Percentiles rank a stretch among this genome's conserved stretches.
phyloP scores from a whole-genome alignment of 2,329 filamentous ascomycete species.

The Colletotrichum sp. region DNA sequence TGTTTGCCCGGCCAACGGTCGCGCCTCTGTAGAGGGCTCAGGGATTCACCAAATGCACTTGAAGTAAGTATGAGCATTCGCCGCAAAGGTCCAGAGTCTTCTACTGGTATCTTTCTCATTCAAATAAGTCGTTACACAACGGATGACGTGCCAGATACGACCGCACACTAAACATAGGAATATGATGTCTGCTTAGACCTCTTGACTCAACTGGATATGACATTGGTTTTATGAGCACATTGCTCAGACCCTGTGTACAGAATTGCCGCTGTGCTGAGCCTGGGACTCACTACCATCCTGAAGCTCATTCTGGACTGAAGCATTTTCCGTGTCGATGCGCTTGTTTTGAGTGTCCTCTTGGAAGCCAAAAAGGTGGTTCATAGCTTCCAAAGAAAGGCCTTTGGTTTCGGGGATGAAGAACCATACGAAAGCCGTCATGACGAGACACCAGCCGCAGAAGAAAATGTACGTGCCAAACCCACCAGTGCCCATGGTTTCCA shows the following conservation, averaged over 20 bases:
- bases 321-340: not conserved
- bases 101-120: not conserved
- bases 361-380: slow-evolving; percentile 18
- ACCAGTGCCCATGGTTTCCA: slow-evolving; percentile 50
- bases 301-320: not conserved
- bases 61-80: not conserved
- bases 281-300: not conserved
- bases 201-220: not conserved
- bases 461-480: slow-evolving; percentile 49
- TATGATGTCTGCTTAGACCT: not conserved
- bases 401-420: slow-evolving; percentile 59
- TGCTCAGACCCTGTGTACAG: not conserved
- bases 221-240: not conserved
- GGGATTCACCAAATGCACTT: not conserved
- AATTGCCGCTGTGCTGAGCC: not conserved
- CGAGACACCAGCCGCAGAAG: slow-evolving; percentile 42
- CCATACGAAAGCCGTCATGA: slow-evolving; percentile 14
- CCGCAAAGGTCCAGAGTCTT: not conserved
- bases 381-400: slow-evolving; percentile 30
- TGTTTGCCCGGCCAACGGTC: not conserved
- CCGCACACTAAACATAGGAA: not conserved
- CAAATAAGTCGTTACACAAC: not conserved
- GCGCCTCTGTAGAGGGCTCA: not conserved
- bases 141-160: not conserved
- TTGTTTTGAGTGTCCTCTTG: not conserved